phyloP scores from a whole-genome alignment of 768 basidiomycete species.

The Clavaria fumosa region DNA sequence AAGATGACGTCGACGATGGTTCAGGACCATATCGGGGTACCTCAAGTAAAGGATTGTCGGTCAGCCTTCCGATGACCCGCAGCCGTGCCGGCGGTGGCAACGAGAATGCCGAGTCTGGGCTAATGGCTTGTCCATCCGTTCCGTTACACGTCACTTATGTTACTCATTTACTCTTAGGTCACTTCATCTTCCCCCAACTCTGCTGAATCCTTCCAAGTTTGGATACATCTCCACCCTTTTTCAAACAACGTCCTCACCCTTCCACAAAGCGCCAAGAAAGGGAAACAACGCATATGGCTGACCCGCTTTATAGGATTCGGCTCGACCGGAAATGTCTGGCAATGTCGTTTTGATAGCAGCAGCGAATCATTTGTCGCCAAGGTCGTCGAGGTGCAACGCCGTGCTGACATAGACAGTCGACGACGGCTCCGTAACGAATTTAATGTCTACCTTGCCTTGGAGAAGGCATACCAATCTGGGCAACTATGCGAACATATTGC shows the following conservation, averaged over 20 bases:
- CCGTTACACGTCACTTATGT: conserved; percentile 5
- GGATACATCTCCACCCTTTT: conserved; percentile 7
- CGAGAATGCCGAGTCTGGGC: conserved; percentile 5
- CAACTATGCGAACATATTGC: conserved; percentile 10
- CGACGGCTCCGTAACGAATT: conserved; percentile 12
- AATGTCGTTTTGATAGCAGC: conserved; percentile 12
- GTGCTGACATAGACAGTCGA: conserved; percentile 9
- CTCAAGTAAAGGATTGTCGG: conserved; percentile 3
- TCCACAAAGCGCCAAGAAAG: conserved; percentile 7
- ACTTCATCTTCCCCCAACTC: conserved; percentile 11
- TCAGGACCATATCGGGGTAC: conserved; percentile 8
- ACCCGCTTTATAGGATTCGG: conserved; percentile 11
- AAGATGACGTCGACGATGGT: conserved; percentile 6
- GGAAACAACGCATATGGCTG: conserved; percentile 12
- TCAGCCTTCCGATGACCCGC: conserved; percentile 7
- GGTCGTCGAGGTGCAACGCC: conserved; percentile 10
- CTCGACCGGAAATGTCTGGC: conserved; percentile 13
- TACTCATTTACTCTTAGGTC: conserved; percentile 7
- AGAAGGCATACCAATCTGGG: conserved; percentile 11
- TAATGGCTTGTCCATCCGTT: conserved; percentile 8
- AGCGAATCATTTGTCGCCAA: conserved; percentile 10
- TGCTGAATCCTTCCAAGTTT: conserved; percentile 9
- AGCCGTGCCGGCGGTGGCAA: conserved; percentile 1
- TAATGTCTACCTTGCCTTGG: conserved; percentile 11
- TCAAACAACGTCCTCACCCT: conserved; percentile 11